Percentiles rank a stretch among this genome's conserved stretches.
Conservation (phyloP, 164 flowering plant genomes). For the Magnolia kwangsiensis region DNA sequence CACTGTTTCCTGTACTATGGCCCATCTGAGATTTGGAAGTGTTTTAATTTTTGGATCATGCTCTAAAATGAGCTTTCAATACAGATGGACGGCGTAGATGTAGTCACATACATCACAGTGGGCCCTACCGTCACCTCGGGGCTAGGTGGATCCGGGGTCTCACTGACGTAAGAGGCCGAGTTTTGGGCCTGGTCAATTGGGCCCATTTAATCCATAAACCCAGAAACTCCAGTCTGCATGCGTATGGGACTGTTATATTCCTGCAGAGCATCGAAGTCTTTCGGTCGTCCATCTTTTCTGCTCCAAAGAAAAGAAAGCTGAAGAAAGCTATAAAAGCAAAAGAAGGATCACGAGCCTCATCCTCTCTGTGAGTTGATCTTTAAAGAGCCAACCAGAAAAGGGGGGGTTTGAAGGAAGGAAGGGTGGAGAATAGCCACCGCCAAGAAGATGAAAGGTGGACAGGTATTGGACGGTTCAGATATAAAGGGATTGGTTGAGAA, state of each 20-base stretch:
- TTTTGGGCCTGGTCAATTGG: too few relatives aligned
- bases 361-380: neutral
- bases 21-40: too few relatives aligned
- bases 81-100: too few relatives aligned
- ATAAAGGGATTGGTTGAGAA: conserved; percentile 88
- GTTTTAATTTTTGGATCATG: too few relatives aligned
- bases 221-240: neutral
- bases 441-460: conserved; percentile 21
- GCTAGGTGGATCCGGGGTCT: too few relatives aligned
- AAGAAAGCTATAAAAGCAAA: neutral
- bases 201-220: too few relatives aligned
- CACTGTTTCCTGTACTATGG: too few relatives aligned
- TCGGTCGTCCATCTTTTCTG: neutral
- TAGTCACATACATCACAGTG: too few relatives aligned
- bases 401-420: neutral
- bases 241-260: neutral
- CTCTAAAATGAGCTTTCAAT: too few relatives aligned
- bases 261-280: neutral
- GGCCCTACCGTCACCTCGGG: too few relatives aligned
- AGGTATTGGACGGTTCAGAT: conserved; percentile 84
- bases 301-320: neutral
- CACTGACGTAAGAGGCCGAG: too few relatives aligned
- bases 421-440: neutral
- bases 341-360: conserved; percentile 3
- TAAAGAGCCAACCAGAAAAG: conserved; percentile 1